phyloP scores from a whole-genome alignment of 176 grass and related monocot species.

The Carex littledalei region DNA sequence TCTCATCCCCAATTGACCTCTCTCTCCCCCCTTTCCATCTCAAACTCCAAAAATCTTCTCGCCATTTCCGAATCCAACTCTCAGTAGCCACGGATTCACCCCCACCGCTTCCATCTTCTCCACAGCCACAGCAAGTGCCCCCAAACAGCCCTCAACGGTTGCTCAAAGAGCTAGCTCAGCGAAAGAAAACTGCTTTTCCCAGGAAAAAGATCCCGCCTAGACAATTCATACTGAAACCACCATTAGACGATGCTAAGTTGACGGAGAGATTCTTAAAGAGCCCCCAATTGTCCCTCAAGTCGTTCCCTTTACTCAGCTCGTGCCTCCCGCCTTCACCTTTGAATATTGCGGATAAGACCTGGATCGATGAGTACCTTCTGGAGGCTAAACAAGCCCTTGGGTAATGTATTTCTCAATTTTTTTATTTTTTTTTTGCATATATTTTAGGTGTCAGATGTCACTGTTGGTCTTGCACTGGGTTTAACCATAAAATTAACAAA shows the following conservation, averaged over 20 bases:
- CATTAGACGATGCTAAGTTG: slow-evolving; percentile 84
- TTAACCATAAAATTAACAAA: not conserved
- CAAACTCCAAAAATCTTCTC: slow-evolving; percentile 30
- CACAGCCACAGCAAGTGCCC: slow-evolving; percentile 23
- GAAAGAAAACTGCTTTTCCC: slow-evolving; percentile 66
- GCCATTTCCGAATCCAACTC: slow-evolving; percentile 6
- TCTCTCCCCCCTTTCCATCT: slow-evolving; percentile 29
- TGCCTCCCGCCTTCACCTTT: slow-evolving; percentile 78
- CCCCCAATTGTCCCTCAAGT: slow-evolving; percentile 91
- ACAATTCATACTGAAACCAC: slow-evolving; percentile 88
- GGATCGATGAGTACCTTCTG: slow-evolving; percentile 96
- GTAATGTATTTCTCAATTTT: slow-evolving; percentile 5
- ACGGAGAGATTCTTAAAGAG: slow-evolving; percentile 87
- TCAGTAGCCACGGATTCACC: slow-evolving; percentile 23
- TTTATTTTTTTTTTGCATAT: not conserved
- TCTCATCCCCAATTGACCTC: not conserved
- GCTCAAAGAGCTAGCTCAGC: slow-evolving; percentile 82
- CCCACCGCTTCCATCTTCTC: slow-evolving; percentile 28
- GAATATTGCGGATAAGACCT: slow-evolving; percentile 63
- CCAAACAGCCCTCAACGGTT: slow-evolving; percentile 81
- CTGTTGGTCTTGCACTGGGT: not conserved
- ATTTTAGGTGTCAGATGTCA: not conserved
- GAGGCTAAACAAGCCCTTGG: slow-evolving; percentile 98
- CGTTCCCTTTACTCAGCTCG: slow-evolving; percentile 83
- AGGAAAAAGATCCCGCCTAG: slow-evolving; percentile 84